Conservation (phyloP, 257 asterid genomes). For the Ophiorrhiza pumila region DNA sequence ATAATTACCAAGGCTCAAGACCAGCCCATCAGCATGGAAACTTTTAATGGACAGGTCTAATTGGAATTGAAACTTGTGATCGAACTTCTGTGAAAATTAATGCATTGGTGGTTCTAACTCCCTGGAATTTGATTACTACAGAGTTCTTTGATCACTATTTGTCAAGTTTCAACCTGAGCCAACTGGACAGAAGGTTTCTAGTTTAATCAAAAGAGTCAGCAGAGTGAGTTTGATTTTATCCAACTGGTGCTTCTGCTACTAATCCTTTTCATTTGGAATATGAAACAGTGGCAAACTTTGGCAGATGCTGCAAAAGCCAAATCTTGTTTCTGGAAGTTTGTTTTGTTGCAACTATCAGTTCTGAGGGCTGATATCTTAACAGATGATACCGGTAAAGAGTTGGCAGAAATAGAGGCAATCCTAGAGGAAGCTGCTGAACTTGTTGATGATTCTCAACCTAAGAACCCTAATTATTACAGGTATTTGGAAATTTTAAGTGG, state of each 20-base stretch:
- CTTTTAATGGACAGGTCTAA: neutral
- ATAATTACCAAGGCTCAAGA: neutral
- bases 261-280: slow-evolving; percentile 19
- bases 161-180: neutral
- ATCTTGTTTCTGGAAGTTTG: slow-evolving; percentile 91
- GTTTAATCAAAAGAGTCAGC: neutral
- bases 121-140: neutral
- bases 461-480: slow-evolving; percentile 96
- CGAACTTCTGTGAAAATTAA: neutral
- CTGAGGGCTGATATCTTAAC: slow-evolving; percentile 60
- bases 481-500: slow-evolving; percentile 20
- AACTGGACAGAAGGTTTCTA: neutral
- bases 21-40: neutral
- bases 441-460: slow-evolving; percentile 75
- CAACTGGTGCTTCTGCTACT: neutral
- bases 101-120: neutral
- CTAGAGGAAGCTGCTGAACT: slow-evolving; percentile 99
- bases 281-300: slow-evolving; percentile 79
- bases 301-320: slow-evolving; percentile 78
- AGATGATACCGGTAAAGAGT: slow-evolving; percentile 66
- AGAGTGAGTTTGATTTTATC: neutral
- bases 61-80: neutral
- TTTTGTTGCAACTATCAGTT: slow-evolving; percentile 71
- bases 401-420: slow-evolving; percentile 87
- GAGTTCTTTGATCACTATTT: neutral